A percentile compares a stretch with the other conserved stretches of the same genome.
Evolutionary conservation across 2,329 filamentous ascomycete genomes (phyloP).

Genomic region (Fusarium coffeatum): DNA sequence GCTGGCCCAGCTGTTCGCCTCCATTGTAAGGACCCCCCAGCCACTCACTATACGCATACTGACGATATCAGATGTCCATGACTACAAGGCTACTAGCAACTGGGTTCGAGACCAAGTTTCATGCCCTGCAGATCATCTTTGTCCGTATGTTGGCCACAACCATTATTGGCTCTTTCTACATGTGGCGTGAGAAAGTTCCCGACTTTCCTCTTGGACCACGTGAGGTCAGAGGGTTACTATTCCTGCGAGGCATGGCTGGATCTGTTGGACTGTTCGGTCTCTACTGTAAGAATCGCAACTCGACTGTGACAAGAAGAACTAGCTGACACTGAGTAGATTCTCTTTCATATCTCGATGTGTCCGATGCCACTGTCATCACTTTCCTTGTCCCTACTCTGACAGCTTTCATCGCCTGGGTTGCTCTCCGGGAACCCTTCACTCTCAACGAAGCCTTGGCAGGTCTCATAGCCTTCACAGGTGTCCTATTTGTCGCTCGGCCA

Average conservation of each 20-base stretch:
- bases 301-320: too few relatives aligned
- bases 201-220: slow-evolving; percentile 74
- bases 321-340: slow-evolving; percentile 51
- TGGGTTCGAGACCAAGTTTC: slow-evolving; percentile 52
- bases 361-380: slow-evolving; percentile 83
- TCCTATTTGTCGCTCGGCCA: slow-evolving; percentile 80
- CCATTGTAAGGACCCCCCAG: slow-evolving; percentile 47
- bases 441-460: slow-evolving; percentile 76
- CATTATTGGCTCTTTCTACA: slow-evolving; percentile 53
- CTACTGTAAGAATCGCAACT: slow-evolving; percentile 49
- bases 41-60: not conserved
- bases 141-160: slow-evolving; percentile 56
- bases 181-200: slow-evolving; percentile 60
- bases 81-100: slow-evolving; percentile 54
- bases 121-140: slow-evolving; percentile 58
- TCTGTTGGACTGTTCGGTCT: slow-evolving; percentile 73
- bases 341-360: slow-evolving; percentile 75
- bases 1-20: slow-evolving; percentile 55
- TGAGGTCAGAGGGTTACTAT: slow-evolving; percentile 71
- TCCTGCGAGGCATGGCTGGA: slow-evolving; percentile 73
- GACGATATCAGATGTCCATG: slow-evolving; percentile 53
- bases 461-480: slow-evolving; percentile 75
- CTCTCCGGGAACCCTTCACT: slow-evolving; percentile 72
- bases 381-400: slow-evolving; percentile 80
- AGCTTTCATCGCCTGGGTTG: slow-evolving; percentile 72